Conservation (phyloP, 495 filamentous ascomycete genomes). For the Neurospora sp. region DNA sequence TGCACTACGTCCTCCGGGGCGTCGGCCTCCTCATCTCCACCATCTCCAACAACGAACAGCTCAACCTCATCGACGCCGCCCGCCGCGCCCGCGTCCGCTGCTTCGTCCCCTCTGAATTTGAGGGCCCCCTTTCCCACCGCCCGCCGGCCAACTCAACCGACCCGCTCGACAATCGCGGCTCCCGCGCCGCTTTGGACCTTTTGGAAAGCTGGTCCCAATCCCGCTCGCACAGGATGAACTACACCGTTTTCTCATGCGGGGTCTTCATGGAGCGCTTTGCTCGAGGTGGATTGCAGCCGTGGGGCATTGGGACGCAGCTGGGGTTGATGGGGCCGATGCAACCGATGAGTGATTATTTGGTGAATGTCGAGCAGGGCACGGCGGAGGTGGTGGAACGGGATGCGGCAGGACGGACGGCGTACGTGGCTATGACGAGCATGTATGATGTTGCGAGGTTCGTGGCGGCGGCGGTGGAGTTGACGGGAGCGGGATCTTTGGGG, state of each 20-base stretch:
- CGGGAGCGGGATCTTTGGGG: background rate
- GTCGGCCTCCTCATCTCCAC: slow-evolving; percentile 71
- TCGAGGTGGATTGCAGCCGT: slow-evolving; percentile 43
- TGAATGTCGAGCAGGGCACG: slow-evolving; percentile 46
- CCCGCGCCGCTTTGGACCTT: slow-evolving; percentile 39
- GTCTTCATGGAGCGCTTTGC: slow-evolving; percentile 69
- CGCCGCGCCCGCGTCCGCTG: slow-evolving; percentile 50
- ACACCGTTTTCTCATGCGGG: slow-evolving; percentile 61
- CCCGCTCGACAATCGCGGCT: slow-evolving; percentile 38
- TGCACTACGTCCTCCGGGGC: slow-evolving; percentile 53
- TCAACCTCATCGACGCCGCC: slow-evolving; percentile 65
- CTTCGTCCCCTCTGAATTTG: slow-evolving; percentile 70
- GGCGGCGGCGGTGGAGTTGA: slow-evolving; percentile 47
- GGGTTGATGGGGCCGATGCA: slow-evolving; percentile 35
- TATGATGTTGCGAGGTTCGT: slow-evolving; percentile 59
- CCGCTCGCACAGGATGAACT: slow-evolving; percentile 41
- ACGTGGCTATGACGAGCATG: slow-evolving; percentile 55
- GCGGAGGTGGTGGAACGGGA: slow-evolving; percentile 49
- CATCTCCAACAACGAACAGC: slow-evolving; percentile 51
- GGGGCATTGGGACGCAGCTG: slow-evolving; percentile 40
- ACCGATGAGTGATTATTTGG: slow-evolving; percentile 46
- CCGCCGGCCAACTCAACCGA: slow-evolving; percentile 33
- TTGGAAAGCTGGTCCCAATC: slow-evolving; percentile 42
- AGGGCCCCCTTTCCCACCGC: slow-evolving; percentile 43
- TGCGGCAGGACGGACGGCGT: slow-evolving; percentile 36